Evolutionary conservation across 2,329 filamentous ascomycete species (phyloP).

Genomic region (Coniochaeta sp.): DNA sequence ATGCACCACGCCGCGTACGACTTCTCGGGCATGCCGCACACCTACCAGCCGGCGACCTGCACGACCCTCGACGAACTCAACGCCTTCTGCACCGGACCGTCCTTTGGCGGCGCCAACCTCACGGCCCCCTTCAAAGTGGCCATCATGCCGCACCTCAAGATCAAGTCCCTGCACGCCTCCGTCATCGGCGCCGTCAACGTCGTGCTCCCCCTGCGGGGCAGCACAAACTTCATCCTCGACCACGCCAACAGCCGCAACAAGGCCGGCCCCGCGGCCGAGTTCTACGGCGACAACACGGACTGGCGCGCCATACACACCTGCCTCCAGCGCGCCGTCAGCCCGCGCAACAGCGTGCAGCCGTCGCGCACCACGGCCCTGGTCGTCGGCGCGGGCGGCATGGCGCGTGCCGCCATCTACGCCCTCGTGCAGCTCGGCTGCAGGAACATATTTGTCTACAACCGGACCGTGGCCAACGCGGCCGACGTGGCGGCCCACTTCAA

Average conservation of each 20-base stretch:
- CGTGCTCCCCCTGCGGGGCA: conserved; percentile 56
- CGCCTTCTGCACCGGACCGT: conserved; percentile 47
- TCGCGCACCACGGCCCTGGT: conserved; percentile 47
- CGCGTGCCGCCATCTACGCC: conserved; percentile 65
- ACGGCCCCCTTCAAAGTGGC: conserved; percentile 65
- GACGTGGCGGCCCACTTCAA: conserved; percentile 63
- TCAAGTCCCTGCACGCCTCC: conserved; percentile 59
- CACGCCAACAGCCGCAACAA: conserved; percentile 53
- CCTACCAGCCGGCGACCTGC: conserved; percentile 53
- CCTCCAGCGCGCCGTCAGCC: conserved; percentile 61
- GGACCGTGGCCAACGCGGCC: conserved; percentile 53
- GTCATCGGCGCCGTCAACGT: conserved; percentile 70
- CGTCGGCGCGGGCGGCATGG: conserved; percentile 63
- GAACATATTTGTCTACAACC: conserved; percentile 65
- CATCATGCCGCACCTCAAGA: conserved; percentile 56
- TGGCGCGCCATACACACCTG: conserved; percentile 40
- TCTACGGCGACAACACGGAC: conserved; percentile 50
- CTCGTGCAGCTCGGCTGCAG: conserved; percentile 66
- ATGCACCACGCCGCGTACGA: conserved; percentile 67
- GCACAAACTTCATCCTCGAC: conserved; percentile 39
- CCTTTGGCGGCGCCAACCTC: conserved; percentile 63
- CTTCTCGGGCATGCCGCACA: conserved; percentile 59
- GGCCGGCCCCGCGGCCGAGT: conserved; percentile 51
- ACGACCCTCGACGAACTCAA: conserved; percentile 54
- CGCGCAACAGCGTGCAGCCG: conserved; percentile 52